phyloP scores from a whole-genome alignment of 768 basidiomycete species.

The Austroboletus eburneus region DNA sequence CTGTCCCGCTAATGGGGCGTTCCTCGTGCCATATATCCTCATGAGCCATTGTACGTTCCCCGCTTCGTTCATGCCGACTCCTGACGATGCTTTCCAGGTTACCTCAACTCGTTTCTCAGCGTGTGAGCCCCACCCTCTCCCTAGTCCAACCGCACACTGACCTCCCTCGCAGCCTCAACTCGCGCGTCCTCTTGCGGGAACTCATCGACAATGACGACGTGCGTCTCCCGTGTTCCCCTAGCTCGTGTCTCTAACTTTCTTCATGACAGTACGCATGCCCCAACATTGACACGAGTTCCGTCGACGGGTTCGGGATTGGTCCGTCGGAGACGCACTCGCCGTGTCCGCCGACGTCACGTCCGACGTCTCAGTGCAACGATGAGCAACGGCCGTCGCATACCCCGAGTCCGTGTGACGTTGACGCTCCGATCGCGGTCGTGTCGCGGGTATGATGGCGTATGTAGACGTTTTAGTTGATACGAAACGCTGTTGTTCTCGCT shows the following conservation, averaged over 20 bases:
- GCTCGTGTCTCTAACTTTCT: not conserved
- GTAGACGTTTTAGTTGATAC: not conserved
- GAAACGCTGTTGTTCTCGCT: not conserved
- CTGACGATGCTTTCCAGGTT: slow-evolving; percentile 17
- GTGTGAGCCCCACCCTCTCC: slow-evolving; percentile 21
- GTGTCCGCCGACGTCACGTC: slow-evolving; percentile 10
- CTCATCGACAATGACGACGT: slow-evolving; percentile 26
- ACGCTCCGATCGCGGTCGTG: slow-evolving; percentile 12
- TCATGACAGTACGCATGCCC: slow-evolving; percentile 21
- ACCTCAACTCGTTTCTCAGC: slow-evolving; percentile 37
- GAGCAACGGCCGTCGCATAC: not conserved
- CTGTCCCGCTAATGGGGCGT: slow-evolving; percentile 34
- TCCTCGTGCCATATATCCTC: slow-evolving; percentile 35
- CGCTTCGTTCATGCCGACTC: not conserved
- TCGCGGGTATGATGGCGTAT: slow-evolving; percentile 13
- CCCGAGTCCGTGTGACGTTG: not conserved
- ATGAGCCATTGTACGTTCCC: slow-evolving; percentile 34
- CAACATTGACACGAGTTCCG: slow-evolving; percentile 21
- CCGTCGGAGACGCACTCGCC: slow-evolving; percentile 6
- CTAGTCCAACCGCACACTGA: not conserved
- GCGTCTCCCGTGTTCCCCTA: not conserved
- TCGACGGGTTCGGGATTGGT: slow-evolving; percentile 15
- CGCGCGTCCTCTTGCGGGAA: slow-evolving; percentile 27
- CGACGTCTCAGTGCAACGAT: not conserved
- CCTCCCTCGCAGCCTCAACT: slow-evolving; percentile 20